These are phyloP conservation scores for Hibiscus trionum DNA, from an alignment of 345 rosid genomes.

Conservation along the genomic window DNA sequence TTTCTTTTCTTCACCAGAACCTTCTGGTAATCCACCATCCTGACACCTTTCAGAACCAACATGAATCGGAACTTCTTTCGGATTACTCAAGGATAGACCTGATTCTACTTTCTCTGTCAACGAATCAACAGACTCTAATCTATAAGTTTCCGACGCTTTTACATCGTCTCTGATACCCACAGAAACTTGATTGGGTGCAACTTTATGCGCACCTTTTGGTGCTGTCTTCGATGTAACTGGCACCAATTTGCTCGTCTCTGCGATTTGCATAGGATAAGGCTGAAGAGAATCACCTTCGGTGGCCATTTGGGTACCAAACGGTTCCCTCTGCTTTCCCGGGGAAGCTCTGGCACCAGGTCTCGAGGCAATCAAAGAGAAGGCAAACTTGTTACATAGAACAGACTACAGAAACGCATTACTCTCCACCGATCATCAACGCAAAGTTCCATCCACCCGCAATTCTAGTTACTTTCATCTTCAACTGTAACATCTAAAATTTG, in stretches of 20 bases:
- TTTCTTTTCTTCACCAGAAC: slow-evolving; percentile 23
- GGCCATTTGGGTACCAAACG: slow-evolving; percentile 19
- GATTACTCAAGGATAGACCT: slow-evolving; percentile 42
- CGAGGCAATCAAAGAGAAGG: slow-evolving; percentile 39
- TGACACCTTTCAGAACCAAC: slow-evolving; percentile 10
- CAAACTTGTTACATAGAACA: slow-evolving; percentile 16
- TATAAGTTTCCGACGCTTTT: slow-evolving; percentile 14
- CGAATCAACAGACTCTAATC: slow-evolving; percentile 19
- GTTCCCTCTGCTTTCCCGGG: slow-evolving; percentile 34
- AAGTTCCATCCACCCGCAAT: slow-evolving; percentile 12
- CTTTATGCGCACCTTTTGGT: slow-evolving; percentile 15
- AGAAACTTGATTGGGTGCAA: slow-evolving; percentile 20
- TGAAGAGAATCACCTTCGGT: slow-evolving; percentile 22
- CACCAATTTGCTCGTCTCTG: slow-evolving; percentile 32
- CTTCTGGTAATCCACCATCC: slow-evolving; percentile 14
- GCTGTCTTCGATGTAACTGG: slow-evolving; percentile 19
- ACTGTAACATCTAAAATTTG: slow-evolving; percentile 9
- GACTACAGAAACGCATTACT: slow-evolving; percentile 22
- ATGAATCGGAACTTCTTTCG: slow-evolving; percentile 20
- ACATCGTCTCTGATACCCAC: slow-evolving; percentile 16
- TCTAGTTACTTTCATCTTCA: slow-evolving; percentile 20
- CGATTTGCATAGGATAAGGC: slow-evolving; percentile 25
- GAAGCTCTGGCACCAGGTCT: slow-evolving; percentile 32
- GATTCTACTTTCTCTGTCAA: slow-evolving; percentile 46
- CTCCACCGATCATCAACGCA: slow-evolving; percentile 15